Base-by-base conservation (phyloP, 768 basidiomycete genomes). In the Xanthoconium purpureum region DNA sequence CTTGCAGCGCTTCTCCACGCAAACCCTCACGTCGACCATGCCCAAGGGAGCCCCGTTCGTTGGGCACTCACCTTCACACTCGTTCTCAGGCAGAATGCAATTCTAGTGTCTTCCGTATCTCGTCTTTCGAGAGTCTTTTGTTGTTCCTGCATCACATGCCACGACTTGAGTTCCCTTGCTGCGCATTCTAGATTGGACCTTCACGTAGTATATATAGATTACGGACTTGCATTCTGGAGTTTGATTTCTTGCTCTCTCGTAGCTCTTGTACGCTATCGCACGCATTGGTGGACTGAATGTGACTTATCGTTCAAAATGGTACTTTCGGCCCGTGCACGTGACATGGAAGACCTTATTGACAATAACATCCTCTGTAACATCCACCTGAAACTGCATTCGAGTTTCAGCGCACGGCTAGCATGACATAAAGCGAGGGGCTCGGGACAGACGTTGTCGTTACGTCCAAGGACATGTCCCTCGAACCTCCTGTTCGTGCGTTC, bases 1-100 rank as follows among this genome's bases (percentile, higher is more conserved):
- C 52, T 72, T 88, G 47, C 79, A 82, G 60, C 80, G 81, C 28
- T 84, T 88, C 63, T 74, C 77, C 39, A 74, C 66, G 5, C 70
- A 67, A 20, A 55, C 63, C 0, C 57, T 70, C 39, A 50, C 67
- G 9, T 63, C 61, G 47, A 52, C 63, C 18, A 39, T 58, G 20
- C 59, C 63, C 48, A 71, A 67, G 38, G 56, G 55, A 3, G 12
- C 49, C 3, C 17, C 57, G 5, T 15, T 51, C n/a, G n/a, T 59
- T 11, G 58, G 20, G 10, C 60, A 62, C 53, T 52, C 67, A 1
- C 64, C 52, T 44, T 17, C 66, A 3, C 61, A 54, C 17, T 59
- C 67, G 30, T 60, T 65, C 61, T 69, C 69, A 6, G 63, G 66
- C 18, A 67, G 67, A 63, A 63, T 70, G 67, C 54, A 54, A 2